These are phyloP conservation scores for Lecanicillium sp. DNA, from an alignment of 2,329 filamentous ascomycete species.

Conservation along the genomic window DNA sequence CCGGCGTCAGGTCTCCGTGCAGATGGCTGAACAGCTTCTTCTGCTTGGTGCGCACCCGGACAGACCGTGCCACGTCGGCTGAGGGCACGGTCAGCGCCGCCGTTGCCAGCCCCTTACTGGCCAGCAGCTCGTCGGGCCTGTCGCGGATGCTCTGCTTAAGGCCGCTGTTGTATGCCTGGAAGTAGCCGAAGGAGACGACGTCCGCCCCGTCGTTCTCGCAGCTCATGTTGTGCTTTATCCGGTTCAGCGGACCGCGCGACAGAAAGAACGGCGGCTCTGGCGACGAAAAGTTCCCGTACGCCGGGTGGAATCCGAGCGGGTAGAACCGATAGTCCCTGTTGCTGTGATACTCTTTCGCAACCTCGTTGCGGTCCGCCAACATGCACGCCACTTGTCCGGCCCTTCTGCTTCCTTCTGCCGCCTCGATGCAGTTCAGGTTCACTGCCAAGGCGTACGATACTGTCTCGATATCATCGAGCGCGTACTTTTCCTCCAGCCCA, in stretches of 20 bases:
- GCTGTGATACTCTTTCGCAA: conserved; percentile 1
- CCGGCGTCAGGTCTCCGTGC: conserved; percentile 2
- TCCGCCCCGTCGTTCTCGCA: conserved; percentile 2
- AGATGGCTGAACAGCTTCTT: conserved; percentile 3
- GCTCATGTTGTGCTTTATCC: conserved; percentile 3
- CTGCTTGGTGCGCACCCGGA: background rate
- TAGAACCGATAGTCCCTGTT: conserved; percentile 6
- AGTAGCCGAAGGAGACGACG: conserved; percentile 3
- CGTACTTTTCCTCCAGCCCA: background rate
- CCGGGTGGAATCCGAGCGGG: conserved; percentile 2
- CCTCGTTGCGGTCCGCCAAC: conserved; percentile 2
- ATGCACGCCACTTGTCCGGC: background rate
- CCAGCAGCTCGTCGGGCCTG: conserved; percentile 3
- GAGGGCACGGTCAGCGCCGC: conserved; percentile 5
- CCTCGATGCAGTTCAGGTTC: background rate
- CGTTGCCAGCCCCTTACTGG: conserved; percentile 6
- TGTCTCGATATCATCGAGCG: background rate
- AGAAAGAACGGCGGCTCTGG: background rate
- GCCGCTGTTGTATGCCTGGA: conserved; percentile 5
- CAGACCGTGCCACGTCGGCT: background rate
- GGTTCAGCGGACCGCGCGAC: background rate
- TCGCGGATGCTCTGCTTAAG: conserved; percentile 5
- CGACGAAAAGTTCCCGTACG: conserved; percentile 5
- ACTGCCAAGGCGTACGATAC: conserved; percentile 1
- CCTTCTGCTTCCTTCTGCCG: background rate